Conservation (phyloP, 257 asterid genomes). For the Nicotiana noctiflora region DNA sequence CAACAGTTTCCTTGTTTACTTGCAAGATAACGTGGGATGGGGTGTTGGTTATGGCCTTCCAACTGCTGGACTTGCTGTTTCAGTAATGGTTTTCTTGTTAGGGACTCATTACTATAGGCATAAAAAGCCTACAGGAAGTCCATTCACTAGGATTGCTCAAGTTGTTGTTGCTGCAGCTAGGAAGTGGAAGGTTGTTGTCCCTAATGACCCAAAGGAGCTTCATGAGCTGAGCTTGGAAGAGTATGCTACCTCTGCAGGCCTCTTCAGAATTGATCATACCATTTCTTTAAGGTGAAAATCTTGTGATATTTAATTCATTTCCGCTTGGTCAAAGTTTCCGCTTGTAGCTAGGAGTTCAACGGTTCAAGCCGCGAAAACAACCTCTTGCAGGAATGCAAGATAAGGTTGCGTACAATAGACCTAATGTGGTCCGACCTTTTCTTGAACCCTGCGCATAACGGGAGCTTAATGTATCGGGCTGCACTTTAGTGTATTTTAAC, state of each 20-base stretch:
- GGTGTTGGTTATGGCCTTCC: conserved; percentile 52
- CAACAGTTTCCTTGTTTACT: conserved; percentile 48
- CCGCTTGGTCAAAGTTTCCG: too few species aligned
- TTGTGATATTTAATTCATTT: neutral
- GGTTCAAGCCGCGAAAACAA: neutral
- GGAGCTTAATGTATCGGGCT: neutral
- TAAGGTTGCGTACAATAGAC: neutral
- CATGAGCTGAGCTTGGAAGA: conserved; percentile 40
- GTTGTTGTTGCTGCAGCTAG: conserved; percentile 42
- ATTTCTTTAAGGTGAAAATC: conserved; percentile 38
- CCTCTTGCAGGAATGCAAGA: neutral
- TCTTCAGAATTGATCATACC: conserved; percentile 40
- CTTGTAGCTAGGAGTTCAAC: neutral
- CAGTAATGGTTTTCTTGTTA: conserved; percentile 35
- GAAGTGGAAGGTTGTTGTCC: conserved; percentile 42
- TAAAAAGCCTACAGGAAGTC: conserved; percentile 45
- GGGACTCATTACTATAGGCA: conserved; percentile 55
- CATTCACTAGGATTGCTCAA: conserved; percentile 51
- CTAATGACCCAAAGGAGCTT: conserved; percentile 46
- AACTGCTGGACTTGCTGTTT: conserved; percentile 36
- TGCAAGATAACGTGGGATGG: conserved; percentile 56
- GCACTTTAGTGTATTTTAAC: neutral
- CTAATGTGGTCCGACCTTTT: neutral
- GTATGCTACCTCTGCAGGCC: conserved; percentile 31
- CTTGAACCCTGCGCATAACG: neutral